Percentiles rank a stretch among this genome's conserved stretches.
phyloP scores from a whole-genome alignment of 768 basidiomycete genomes.

The Chlorophyllum brunneum region DNA sequence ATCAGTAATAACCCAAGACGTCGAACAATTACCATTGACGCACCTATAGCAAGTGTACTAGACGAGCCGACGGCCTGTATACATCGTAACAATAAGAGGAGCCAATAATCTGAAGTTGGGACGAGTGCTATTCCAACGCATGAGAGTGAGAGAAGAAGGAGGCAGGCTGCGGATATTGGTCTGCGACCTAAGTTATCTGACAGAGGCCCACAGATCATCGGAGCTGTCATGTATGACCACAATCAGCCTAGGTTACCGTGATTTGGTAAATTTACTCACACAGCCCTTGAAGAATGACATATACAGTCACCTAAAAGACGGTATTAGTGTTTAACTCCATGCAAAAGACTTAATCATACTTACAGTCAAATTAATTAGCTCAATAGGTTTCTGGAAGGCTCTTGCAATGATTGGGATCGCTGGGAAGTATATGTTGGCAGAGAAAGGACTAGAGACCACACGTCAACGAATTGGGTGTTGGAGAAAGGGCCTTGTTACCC shows the following conservation, averaged over 20 bases:
- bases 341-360: neutral
- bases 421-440: conserved; percentile 76
- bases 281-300: conserved; percentile 61
- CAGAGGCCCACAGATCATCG: conserved; percentile 67
- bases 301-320: conserved; percentile 50
- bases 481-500: conserved; percentile 36
- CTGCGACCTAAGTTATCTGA: conserved; percentile 68
- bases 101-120: conserved; percentile 64
- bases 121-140: conserved; percentile 60
- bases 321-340: neutral
- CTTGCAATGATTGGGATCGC: conserved; percentile 65
- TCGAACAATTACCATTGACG: conserved; percentile 18
- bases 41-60: conserved; percentile 70
- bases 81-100: conserved; percentile 75
- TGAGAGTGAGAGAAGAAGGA: conserved; percentile 57
- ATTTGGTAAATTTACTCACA: neutral
- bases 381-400: conserved; percentile 61
- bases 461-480: neutral
- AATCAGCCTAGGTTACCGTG: neutral
- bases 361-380: conserved; percentile 77
- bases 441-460: conserved; percentile 47
- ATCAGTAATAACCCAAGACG: neutral
- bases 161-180: conserved; percentile 57
- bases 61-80: conserved; percentile 78
- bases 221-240: conserved; percentile 29